A percentile compares a stretch with the other conserved stretches of the same genome.
Evolutionary conservation across 2,329 filamentous ascomycete species (phyloP).

Genomic region (Pseudogymnoascus sp.): DNA sequence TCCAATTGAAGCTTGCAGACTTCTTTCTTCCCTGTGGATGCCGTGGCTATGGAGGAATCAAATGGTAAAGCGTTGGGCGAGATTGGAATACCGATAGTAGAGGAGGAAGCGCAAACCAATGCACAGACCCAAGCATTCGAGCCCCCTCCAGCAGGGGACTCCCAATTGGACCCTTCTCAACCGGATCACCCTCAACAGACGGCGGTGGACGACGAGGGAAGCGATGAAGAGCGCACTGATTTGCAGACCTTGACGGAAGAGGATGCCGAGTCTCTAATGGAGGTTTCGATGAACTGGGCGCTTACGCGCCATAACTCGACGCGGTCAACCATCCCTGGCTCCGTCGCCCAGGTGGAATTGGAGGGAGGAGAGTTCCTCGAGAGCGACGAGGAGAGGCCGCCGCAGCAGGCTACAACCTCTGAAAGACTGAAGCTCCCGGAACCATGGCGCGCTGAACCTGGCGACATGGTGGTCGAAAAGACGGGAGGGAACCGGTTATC

Average conservation of each 20-base stretch:
- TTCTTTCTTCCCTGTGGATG: background rate
- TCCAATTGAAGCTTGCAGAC: background rate
- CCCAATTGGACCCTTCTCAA: background rate
- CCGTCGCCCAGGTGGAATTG: slow-evolving; percentile 44
- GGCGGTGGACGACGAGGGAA: background rate
- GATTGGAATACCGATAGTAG: background rate
- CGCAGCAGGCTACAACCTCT: slow-evolving; percentile 9
- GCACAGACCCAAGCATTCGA: background rate
- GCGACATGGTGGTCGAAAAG: slow-evolving; percentile 29
- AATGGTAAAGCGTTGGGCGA: background rate
- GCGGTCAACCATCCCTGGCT: background rate
- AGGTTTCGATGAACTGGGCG: slow-evolving; percentile 48
- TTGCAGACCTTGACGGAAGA: slow-evolving; percentile 31
- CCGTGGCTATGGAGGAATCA: background rate
- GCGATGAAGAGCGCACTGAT: background rate
- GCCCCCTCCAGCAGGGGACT: too few relatives aligned
- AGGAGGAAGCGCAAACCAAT: background rate
- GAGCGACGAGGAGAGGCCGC: slow-evolving; percentile 26
- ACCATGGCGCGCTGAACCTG: slow-evolving; percentile 37
- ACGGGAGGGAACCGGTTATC: slow-evolving; percentile 25
- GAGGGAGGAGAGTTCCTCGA: slow-evolving; percentile 36
- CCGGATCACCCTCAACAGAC: background rate
- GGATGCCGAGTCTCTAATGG: slow-evolving; percentile 50
- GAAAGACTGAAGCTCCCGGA: slow-evolving; percentile 6
- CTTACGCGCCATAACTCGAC: slow-evolving; percentile 46